Percentiles rank a stretch among this genome's conserved stretches.
phyloP scores from a whole-genome alignment of 2,329 filamentous ascomycete genomes.

The Pseudophaeomoniella oleicola region DNA sequence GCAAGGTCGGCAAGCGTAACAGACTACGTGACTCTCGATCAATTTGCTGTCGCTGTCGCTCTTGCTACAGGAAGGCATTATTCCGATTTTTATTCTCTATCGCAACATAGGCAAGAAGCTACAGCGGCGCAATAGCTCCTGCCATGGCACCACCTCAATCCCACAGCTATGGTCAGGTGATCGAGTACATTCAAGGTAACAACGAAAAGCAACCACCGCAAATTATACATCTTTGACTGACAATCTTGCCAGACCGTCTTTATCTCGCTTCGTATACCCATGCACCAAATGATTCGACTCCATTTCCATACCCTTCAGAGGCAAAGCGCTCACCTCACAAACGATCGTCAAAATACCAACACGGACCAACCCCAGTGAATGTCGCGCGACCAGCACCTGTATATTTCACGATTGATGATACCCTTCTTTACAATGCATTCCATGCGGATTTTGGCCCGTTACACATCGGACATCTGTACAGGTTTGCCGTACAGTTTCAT shows the following conservation, averaged over 20 bases:
- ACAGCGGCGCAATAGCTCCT: neutral
- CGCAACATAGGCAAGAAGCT: neutral
- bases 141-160: conserved; percentile 33
- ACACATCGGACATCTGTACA: conserved; percentile 92
- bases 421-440: conserved; percentile 91
- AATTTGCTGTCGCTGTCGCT: neutral
- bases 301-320: conserved; percentile 63
- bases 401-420: conserved; percentile 92
- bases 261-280: conserved; percentile 88
- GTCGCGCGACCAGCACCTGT: conserved; percentile 49
- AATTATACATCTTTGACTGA: conserved; percentile 3
- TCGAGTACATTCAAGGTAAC: conserved; percentile 91
- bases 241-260: conserved; percentile 85
- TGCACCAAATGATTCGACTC: conserved; percentile 63
- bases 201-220: conserved; percentile 20
- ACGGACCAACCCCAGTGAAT: conserved; percentile 36
- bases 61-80: too few species aligned
- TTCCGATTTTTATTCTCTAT: too few species aligned
- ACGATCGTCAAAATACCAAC: conserved; percentile 51
- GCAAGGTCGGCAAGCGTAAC: neutral
- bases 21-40: neutral
- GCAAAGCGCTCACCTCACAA: conserved; percentile 57
- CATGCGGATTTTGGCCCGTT: conserved; percentile 96
- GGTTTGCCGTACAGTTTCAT: conserved; percentile 90
- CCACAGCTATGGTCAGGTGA: conserved; percentile 68